Conservation (phyloP, 2,329 filamentous ascomycete genomes). For the Tolypocladium amazonense region DNA sequence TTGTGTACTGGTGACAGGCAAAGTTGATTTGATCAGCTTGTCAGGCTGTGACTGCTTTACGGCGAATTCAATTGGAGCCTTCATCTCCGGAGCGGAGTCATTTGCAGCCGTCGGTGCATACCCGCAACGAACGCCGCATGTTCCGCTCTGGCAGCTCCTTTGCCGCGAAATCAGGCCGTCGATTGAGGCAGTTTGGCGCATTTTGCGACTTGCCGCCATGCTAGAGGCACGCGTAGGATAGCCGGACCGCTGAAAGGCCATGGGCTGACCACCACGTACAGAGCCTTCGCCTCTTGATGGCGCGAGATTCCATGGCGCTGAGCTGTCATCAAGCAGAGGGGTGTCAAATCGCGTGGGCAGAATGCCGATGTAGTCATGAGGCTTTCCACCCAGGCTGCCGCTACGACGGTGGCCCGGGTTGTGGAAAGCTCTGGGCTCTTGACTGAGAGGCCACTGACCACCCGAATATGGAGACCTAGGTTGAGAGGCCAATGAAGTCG, state of each 20-base stretch:
- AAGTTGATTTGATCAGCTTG: not conserved
- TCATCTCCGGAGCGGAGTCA: not conserved
- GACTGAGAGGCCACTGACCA: not conserved
- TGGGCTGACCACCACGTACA: not conserved
- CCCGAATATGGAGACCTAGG: not conserved
- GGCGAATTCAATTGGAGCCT: not conserved
- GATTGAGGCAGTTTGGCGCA: constrained; percentile 9
- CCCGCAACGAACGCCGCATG: not conserved
- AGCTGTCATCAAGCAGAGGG: constrained; percentile 9
- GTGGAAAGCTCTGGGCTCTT: not conserved
- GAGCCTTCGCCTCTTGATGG: constrained; percentile 1
- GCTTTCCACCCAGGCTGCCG: constrained; percentile 6
- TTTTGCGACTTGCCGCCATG: constrained; percentile 8
- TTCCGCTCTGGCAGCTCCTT: not conserved
- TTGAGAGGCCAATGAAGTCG: not conserved
- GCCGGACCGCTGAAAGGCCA: constrained; percentile 6
- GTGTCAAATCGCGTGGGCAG: constrained; percentile 13
- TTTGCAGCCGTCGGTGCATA: not conserved
- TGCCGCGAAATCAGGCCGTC: constrained; percentile 9
- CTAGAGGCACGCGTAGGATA: constrained; percentile 16
- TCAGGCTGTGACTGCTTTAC: not conserved
- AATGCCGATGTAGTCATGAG: constrained; percentile 11
- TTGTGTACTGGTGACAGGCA: not conserved
- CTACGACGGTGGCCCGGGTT: constrained; percentile 5
- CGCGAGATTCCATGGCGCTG: constrained; percentile 6